Conservation (phyloP, 2,329 filamentous ascomycete species). For the Neonectria hederae region DNA sequence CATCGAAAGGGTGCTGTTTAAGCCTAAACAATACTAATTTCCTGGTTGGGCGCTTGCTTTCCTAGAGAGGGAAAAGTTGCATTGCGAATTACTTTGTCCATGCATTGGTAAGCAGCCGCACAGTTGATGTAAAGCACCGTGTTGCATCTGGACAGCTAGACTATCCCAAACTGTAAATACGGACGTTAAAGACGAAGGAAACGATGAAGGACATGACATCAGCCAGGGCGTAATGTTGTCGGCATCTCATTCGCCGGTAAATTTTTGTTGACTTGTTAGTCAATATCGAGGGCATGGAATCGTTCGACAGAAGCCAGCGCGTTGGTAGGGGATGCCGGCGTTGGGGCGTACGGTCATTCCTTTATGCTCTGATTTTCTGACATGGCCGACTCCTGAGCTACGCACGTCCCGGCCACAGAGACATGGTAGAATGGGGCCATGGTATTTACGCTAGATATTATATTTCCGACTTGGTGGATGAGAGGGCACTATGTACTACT, state of each 20-base stretch:
- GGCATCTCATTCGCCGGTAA: slow-evolving; percentile 22
- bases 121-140: not conserved
- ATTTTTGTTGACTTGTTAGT: slow-evolving; percentile 33
- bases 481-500: not conserved
- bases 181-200: slow-evolving; percentile 9
- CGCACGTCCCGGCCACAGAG: not conserved
- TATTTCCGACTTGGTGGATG: not conserved
- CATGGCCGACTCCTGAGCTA: slow-evolving; percentile 3
- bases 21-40: not conserved
- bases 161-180: not conserved
- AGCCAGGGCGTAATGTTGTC: slow-evolving; percentile 17
- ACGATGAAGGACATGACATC: slow-evolving; percentile 11
- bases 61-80: not conserved
- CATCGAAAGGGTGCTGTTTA: not conserved
- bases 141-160: not conserved
- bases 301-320: slow-evolving; percentile 31
- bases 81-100: not conserved
- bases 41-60: not conserved
- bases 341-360: slow-evolving; percentile 21
- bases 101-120: not conserved
- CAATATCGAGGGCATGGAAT: slow-evolving; percentile 31
- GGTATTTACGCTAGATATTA: not conserved
- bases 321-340: slow-evolving; percentile 17
- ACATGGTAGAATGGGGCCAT: slow-evolving; percentile 16
- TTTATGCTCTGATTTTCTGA: slow-evolving; percentile 38